phyloP scores from a whole-genome alignment of 1,284 basidiomycete species.

The Caloboletus firmus region DNA sequence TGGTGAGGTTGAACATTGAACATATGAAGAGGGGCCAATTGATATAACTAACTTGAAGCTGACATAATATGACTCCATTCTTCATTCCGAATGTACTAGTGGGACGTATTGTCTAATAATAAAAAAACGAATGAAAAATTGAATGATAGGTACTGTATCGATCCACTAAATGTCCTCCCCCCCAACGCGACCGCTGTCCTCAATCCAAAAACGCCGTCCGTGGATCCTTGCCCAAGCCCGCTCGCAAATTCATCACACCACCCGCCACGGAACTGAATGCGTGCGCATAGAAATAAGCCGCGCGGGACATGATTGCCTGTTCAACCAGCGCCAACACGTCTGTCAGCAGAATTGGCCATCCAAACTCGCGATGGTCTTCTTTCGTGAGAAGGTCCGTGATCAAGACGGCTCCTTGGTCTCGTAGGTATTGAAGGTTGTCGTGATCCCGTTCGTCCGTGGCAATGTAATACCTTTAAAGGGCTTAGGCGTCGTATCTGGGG shows the following conservation, averaged over 20 bases:
- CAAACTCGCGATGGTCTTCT: slow-evolving; percentile 41
- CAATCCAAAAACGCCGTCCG: slow-evolving; percentile 39
- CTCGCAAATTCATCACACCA: slow-evolving; percentile 44
- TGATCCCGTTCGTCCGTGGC: slow-evolving; percentile 48
- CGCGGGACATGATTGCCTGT: slow-evolving; percentile 41
- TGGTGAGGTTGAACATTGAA: no score
- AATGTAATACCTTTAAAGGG: slow-evolving; percentile 41
- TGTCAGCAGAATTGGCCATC: slow-evolving; percentile 45
- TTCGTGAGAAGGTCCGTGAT: slow-evolving; percentile 43
- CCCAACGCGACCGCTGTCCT: neutral
- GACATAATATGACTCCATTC: no score
- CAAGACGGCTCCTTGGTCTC: slow-evolving; percentile 40
- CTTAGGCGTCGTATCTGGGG: neutral
- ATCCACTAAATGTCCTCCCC: neutral
- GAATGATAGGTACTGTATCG: no score
- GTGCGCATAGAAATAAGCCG: slow-evolving; percentile 47
- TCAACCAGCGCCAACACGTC: slow-evolving; percentile 48
- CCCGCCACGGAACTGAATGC: slow-evolving; percentile 45
- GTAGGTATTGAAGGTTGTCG: slow-evolving; percentile 36
- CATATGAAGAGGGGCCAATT: no score
- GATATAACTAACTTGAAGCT: no score
- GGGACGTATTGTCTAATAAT: neutral
- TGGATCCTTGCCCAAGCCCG: slow-evolving; percentile 40
- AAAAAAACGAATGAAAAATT: neutral
- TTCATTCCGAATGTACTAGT: no score